Conservation (phyloP, 2,329 filamentous ascomycete species). For the Fusarium sp. region DNA sequence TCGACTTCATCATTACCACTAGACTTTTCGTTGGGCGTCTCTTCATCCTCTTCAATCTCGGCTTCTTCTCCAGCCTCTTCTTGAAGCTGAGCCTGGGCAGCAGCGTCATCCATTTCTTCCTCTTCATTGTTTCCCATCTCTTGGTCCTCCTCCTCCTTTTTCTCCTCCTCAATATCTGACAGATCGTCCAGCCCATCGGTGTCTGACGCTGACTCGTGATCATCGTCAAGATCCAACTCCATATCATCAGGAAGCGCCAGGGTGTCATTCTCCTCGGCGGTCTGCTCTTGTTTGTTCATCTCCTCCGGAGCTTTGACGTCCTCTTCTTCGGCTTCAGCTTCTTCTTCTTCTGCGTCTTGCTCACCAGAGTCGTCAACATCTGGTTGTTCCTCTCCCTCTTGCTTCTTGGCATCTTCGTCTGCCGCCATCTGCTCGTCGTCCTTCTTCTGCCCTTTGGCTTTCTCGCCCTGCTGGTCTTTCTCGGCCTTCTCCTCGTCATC, state of each 20-base stretch:
- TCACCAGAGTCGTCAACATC: constrained; percentile 62
- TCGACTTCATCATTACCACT: constrained; percentile 61
- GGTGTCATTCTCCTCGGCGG: constrained; percentile 84
- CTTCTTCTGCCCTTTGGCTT: constrained; percentile 77
- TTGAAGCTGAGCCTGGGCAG: constrained; percentile 55
- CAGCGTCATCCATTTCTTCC: constrained; percentile 57
- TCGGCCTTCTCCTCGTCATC: constrained; percentile 82
- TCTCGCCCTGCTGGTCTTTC: constrained; percentile 83
- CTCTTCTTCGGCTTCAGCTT: constrained; percentile 72
- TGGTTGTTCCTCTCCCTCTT: constrained; percentile 55
- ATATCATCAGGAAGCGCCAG: constrained; percentile 90
- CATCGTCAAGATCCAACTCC: constrained; percentile 84
- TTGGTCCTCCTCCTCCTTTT: constrained; percentile 54
- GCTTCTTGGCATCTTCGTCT: constrained; percentile 69
- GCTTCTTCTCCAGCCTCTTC: constrained; percentile 55
- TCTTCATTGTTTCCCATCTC: constrained; percentile 56
- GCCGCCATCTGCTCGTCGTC: constrained; percentile 71
- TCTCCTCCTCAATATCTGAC: constrained; percentile 65
- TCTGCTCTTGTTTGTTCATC: constrained; percentile 74
- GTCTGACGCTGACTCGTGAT: constrained; percentile 68
- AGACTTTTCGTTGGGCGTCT: constrained; percentile 63
- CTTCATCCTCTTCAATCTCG: constrained; percentile 71
- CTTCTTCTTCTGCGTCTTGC: constrained; percentile 67
- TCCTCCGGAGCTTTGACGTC: constrained; percentile 69
- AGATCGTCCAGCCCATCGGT: constrained; percentile 72